phyloP scores from a whole-genome alignment of 805 yeast genomes.

The Nakazawaea ernobii region DNA sequence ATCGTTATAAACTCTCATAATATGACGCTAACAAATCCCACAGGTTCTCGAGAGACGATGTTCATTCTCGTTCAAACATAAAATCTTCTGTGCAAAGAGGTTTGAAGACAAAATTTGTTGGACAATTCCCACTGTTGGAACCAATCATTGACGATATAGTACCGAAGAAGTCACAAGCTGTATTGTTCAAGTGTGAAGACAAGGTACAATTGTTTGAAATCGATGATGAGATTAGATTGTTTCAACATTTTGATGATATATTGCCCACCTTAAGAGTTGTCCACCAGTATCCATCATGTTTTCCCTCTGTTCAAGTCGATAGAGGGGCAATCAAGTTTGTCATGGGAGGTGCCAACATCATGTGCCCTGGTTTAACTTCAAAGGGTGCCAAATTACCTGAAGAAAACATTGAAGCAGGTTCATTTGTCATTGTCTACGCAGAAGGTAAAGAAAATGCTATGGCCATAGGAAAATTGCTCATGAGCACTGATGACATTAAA shows the following conservation, averaged over 20 bases:
- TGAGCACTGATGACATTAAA: conserved; percentile 89
- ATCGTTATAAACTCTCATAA: too few species aligned
- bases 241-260: conserved; percentile 76
- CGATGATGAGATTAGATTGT: conserved; percentile 68
- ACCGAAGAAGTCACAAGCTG: conserved; percentile 84
- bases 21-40: background rate
- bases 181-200: conserved; percentile 83
- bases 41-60: conserved; percentile 76
- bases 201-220: conserved; percentile 72
- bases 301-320: conserved; percentile 86
- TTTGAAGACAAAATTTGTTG: conserved; percentile 67
- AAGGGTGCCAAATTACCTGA: conserved; percentile 81
- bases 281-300: conserved; percentile 76
- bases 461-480: conserved; percentile 81
- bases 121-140: conserved; percentile 71
- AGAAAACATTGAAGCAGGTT: conserved; percentile 56
- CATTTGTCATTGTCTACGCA: conserved; percentile 79
- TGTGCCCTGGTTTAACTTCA: conserved; percentile 94
- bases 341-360: conserved; percentile 91
- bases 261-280: conserved; percentile 72
- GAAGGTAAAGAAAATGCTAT: conserved; percentile 90
- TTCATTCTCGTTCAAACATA: conserved; percentile 85
- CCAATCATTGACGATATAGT: conserved; percentile 72
- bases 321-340: conserved; percentile 96
- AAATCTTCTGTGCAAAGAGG: conserved; percentile 93